Evolutionary conservation across 768 basidiomycete species (phyloP).

Genomic region (Macrolepiota fuliginosa): DNA sequence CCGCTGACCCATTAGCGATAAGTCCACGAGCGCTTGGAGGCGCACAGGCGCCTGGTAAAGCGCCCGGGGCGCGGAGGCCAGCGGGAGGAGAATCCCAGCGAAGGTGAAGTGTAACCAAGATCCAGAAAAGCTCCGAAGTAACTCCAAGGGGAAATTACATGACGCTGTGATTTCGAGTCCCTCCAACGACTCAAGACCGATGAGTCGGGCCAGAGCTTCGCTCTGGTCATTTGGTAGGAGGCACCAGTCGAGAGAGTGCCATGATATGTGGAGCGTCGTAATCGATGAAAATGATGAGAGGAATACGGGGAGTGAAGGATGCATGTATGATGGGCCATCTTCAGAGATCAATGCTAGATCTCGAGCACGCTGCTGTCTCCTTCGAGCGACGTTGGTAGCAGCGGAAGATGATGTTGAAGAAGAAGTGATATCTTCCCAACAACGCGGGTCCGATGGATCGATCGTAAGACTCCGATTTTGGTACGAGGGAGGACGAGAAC

Average conservation of each 20-base stretch:
- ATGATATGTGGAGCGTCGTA: constrained; percentile 2
- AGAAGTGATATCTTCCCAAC: background rate
- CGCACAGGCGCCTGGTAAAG: background rate
- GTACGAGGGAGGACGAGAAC: background rate
- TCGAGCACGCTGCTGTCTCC: background rate
- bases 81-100: background rate
- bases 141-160: constrained; percentile 8
- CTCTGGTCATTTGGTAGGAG: background rate
- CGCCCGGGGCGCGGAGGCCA: background rate
- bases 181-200: background rate
- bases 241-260: constrained; percentile 6
- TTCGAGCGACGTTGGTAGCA: background rate
- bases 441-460: background rate
- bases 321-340: constrained; percentile 1
- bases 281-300: background rate
- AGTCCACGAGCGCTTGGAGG: background rate
- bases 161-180: constrained; percentile 3
- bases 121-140: constrained; percentile 7
- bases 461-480: background rate
- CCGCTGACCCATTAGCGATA: constrained; percentile 5
- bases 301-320: constrained; percentile 1
- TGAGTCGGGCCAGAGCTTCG: background rate
- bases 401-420: background rate
- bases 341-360: constrained; percentile 1
- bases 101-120: background rate